Evolutionary conservation across 352 stramenopile genomes (phyloP), one percentile per base, ranked within the genome.

Genomic region (Phytophthora citrophthora): DNA sequence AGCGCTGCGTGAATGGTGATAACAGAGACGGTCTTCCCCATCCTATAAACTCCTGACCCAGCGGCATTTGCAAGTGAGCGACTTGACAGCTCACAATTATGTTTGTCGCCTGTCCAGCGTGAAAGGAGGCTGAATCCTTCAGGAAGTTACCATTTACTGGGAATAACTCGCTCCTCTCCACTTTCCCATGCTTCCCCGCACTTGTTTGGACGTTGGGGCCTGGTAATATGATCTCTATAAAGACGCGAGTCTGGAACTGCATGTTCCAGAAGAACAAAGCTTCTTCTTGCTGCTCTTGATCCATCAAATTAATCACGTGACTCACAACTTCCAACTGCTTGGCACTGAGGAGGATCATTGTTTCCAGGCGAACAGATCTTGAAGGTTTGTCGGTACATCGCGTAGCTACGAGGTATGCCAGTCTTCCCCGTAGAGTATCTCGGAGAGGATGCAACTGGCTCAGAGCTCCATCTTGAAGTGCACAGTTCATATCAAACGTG

Each of bases 31-130:
- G 34, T 9, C 78, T 69, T 6, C 26, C 29, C 45, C 54, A 79
- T 11, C 76, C 76, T 5, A 79, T 59, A 46, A 77, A 86, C n/a
- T 91, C 82, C 29, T 72, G 71, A 1, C 82, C 79, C n/a, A 89
- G 52, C 0, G 54, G 34, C 11, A 86, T 63, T 4, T 86, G 59
- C 1, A 86, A 38, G 23, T 86, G 71, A 11, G 68, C 72, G n/a
- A 83, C 54, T 43, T 76, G 59, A 1, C 61, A 70, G n/a, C 16
- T 73, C 16, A 72, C 62, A 10, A 61, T 43, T 43, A 74, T 34
- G 24, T 16, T 61, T 4, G 36, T 52, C 0, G 31, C 23, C 34
- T 74, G 65, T 8, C 54, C 61, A 43, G 16, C 50, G 15, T 59
- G 36, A 12, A 34, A 55, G 0, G 51, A 48, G 3, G 20, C 13